Evolutionary conservation across 2,329 filamentous ascomycete species (phyloP), one percentile per base, ranked within the genome.

Genomic region (Penicillium freii): DNA sequence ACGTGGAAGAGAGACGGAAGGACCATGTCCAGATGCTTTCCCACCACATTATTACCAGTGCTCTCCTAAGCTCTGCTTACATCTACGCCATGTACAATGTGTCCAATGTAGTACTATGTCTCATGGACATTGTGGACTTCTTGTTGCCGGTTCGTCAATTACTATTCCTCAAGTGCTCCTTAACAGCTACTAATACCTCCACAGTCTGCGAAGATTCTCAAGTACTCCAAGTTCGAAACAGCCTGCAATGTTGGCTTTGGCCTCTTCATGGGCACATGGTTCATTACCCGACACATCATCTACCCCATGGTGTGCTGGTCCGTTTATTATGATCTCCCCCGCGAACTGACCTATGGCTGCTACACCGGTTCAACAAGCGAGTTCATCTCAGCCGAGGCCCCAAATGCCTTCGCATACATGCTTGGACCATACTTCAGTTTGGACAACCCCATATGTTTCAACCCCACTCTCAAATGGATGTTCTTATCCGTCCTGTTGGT

Each of bases 11-110:
- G 77, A 86, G 89, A 64, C 85, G 94, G 69, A 97, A 97, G 78
- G 94, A 99, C 69, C 89, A 97, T 76, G 89, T 86, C 79, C 93
- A 97, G 76, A 97, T 97, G 94, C 86, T 97, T 65, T 88, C 86
- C 19, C 94, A 97, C 75, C 94, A 99, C 77, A 84, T 97, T 71
- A 87, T 97, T 72, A 99, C 94, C 21, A 90, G 87, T 69, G 80
- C 81, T 5, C 85, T 99, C 44, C 87, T 99, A 62, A 86, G 87
- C 56, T 83, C 87, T 33, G 93, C 89, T 63, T 97, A 97, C 73
- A 84, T 87, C 64, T 96, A 95, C 73, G 87, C 93, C 70, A 87
- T 91, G 71, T 95, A 89, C 56, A 88, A 90, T 46, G 90, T 96
- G 29, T 93, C 91, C 54, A 94, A 92, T 69, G 83, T 96, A 47